These are phyloP conservation scores for grape (Vitis vinifera) DNA, from an alignment of 164 flowering plant species.

Conservation along the genomic window DNA sequence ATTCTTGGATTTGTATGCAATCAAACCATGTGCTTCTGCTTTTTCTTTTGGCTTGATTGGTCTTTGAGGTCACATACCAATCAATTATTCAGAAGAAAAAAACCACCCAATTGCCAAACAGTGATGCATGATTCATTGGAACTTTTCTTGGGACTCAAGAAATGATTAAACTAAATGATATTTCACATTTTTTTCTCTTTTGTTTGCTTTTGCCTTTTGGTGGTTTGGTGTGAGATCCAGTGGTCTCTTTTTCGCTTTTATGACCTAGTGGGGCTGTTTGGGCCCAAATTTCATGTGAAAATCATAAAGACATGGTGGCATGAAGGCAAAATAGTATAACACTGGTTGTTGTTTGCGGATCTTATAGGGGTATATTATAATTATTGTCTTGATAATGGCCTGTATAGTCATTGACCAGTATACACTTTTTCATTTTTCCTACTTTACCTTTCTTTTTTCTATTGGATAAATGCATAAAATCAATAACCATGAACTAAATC, in stretches of 20 bases:
- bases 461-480: neutral
- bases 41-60: too few relatives aligned
- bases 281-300: slow-evolving; percentile 23
- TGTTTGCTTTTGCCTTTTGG: neutral
- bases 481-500: neutral
- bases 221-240: slow-evolving; percentile 8
- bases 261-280: slow-evolving; percentile 10
- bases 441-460: neutral
- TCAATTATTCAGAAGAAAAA: neutral
- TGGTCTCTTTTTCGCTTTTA: slow-evolving; percentile 2
- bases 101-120: slow-evolving; percentile 6
- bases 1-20: too few relatives aligned
- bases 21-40: too few relatives aligned
- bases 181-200: neutral
- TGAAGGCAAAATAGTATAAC: neutral
- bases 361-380: neutral
- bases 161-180: slow-evolving; percentile 13
- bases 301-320: slow-evolving; percentile 1
- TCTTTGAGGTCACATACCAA: too few relatives aligned
- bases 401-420: neutral
- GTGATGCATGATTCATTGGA: neutral
- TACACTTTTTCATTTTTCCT: neutral
- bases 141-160: slow-evolving; percentile 21
- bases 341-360: slow-evolving; percentile 18
- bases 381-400: slow-evolving; percentile 1